Percentiles rank a stretch among this genome's conserved stretches.
Conservation (phyloP, 768 basidiomycete species). For the Xanthoconium purpureum region DNA sequence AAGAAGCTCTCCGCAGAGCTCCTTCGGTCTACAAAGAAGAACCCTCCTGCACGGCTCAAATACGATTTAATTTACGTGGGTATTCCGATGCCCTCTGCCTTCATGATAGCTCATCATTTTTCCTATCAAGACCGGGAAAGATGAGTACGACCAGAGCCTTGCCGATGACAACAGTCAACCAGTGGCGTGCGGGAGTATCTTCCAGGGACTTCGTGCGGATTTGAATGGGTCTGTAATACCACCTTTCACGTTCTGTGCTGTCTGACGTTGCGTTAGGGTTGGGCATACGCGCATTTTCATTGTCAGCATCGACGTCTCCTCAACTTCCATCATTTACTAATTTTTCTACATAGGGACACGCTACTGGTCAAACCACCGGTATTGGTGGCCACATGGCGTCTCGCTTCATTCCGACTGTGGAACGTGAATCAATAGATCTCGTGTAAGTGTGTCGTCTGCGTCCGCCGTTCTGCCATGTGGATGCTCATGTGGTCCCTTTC, state of each 20-base stretch:
- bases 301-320: background rate
- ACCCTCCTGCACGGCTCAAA: conserved; percentile 46
- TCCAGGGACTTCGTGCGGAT: background rate
- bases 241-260: background rate
- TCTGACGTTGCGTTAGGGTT: background rate
- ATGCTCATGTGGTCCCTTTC: background rate
- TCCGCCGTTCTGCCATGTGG: too few relatives aligned
- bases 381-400: background rate
- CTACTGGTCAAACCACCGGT: background rate
- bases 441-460: background rate
- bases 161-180: conserved; percentile 50
- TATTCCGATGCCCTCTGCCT: background rate
- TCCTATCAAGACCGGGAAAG: conserved; percentile 41
- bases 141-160: conserved; percentile 39
- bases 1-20: conserved; percentile 32
- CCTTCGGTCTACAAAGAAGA: conserved; percentile 75
- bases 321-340: background rate
- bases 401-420: background rate
- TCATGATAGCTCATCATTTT: background rate
- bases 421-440: conserved; percentile 1
- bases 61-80: conserved; percentile 76
- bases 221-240: background rate
- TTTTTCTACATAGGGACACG: conserved; percentile 21
- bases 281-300: background rate
- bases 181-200: background rate